These are phyloP conservation scores for Nelumbo lutea DNA, from an alignment of 164 flowering plant species.

Conservation along the genomic window DNA sequence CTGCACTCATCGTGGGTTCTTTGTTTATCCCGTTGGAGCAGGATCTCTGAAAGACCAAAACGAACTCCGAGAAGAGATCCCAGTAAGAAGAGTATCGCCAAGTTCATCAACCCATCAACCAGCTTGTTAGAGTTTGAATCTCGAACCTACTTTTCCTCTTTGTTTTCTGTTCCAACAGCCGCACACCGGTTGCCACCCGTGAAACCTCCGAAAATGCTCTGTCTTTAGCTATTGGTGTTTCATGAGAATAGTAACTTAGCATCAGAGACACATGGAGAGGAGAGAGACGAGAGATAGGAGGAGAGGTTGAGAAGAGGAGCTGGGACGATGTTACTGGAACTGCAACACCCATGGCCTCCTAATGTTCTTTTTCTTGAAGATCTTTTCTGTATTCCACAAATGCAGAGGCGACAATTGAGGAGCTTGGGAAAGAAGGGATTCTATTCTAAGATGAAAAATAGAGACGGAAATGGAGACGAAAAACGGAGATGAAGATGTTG, in stretches of 20 bases:
- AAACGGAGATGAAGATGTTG: too few species aligned
- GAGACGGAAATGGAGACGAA: too few species aligned
- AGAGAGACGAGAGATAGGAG: conserved; percentile 19
- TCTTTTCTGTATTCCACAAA: not conserved
- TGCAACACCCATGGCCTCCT: conserved; percentile 28
- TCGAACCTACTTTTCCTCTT: conserved; percentile 52
- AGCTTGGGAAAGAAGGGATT: too few species aligned
- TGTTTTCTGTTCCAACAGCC: conserved; percentile 38
- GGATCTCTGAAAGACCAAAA: too few species aligned
- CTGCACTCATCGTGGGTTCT: too few species aligned
- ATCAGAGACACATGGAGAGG: conserved; percentile 23
- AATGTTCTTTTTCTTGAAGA: not conserved
- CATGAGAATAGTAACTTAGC: conserved; percentile 10
- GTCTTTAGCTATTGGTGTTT: conserved; percentile 1
- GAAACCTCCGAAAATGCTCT: not conserved
- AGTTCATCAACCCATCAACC: conserved; percentile 36
- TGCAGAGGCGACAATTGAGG: not conserved
- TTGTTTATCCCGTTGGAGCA: too few species aligned
- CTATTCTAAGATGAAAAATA: too few species aligned
- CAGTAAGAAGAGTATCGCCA: too few species aligned
- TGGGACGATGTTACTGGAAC: conserved; percentile 25
- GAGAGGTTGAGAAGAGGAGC: conserved; percentile 32
- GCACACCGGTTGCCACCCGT: conserved; percentile 34
- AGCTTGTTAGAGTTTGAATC: conserved; percentile 56
- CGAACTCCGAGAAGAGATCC: too few species aligned